phyloP scores from a whole-genome alignment of 2,329 filamentous ascomycete species.

The Graphilbum sp. region DNA sequence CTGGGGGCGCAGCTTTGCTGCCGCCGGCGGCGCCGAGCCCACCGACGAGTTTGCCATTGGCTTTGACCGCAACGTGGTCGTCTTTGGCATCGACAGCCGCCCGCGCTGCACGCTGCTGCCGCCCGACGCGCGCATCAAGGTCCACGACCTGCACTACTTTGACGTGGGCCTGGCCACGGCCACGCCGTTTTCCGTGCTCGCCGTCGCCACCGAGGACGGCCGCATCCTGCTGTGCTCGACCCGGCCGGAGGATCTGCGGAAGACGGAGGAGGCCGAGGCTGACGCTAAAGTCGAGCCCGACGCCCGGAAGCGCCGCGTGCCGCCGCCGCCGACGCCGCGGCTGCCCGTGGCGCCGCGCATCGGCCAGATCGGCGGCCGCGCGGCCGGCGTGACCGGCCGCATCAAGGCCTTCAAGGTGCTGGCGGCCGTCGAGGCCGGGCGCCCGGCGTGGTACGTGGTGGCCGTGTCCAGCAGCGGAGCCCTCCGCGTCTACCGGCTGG shows the following conservation, averaged over 20 bases:
- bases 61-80: constrained; percentile 70
- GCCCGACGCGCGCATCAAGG: constrained; percentile 55
- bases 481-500: constrained; percentile 60
- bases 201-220: constrained; percentile 81
- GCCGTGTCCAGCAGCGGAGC: constrained; percentile 75
- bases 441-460: constrained; percentile 36
- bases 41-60: constrained; percentile 74
- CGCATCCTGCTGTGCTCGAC: constrained; percentile 72
- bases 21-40: constrained; percentile 28
- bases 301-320: constrained; percentile 7
- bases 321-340: background rate
- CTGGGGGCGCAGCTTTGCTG: constrained; percentile 37
- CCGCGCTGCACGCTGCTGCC: constrained; percentile 59
- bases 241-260: constrained; percentile 27
- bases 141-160: constrained; percentile 70
- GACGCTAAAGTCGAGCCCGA: constrained; percentile 1
- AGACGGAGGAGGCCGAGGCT: constrained; percentile 6
- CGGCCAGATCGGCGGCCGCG: constrained; percentile 63
- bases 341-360: constrained; percentile 48
- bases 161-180: constrained; percentile 17
- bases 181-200: constrained; percentile 36
- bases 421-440: constrained; percentile 20
- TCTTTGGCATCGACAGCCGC: constrained; percentile 79
- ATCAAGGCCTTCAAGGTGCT: constrained; percentile 81
- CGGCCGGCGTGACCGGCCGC: constrained; percentile 48